Conservation (phyloP, 495 filamentous ascomycete species). For the Lasiosphaeriaceae sp. region DNA sequence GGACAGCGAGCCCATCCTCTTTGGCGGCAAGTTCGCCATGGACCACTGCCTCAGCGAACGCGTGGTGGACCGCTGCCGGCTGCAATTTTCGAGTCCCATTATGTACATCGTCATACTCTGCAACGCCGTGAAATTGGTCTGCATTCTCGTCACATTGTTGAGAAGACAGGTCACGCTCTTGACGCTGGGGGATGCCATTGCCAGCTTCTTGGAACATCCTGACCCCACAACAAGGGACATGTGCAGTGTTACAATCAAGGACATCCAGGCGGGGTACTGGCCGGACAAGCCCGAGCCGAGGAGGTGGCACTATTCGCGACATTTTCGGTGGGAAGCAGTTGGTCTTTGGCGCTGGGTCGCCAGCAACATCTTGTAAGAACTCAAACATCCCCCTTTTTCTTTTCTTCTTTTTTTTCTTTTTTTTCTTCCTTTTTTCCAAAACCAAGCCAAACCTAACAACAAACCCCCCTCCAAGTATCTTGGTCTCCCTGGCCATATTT, state of each 20-base stretch:
- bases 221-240: neutral
- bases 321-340: neutral
- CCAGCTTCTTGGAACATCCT: neutral
- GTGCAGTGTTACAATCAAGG: neutral
- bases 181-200: constrained; percentile 3
- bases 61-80: neutral
- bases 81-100: neutral
- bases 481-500: neutral
- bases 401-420: neutral
- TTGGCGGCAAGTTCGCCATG: neutral
- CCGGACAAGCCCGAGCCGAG: neutral
- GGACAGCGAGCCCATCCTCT: neutral
- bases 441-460: neutral
- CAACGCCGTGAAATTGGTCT: neutral
- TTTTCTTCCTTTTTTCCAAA: neutral
- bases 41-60: neutral
- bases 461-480: neutral
- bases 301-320: neutral
- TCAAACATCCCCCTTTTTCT: neutral
- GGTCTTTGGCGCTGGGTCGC: neutral
- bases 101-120: neutral
- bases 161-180: neutral
- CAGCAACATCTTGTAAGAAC: neutral
- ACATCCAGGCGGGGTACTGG: neutral
- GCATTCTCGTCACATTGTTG: neutral